These are phyloP conservation scores for Spiromastix sp. DNA, from an alignment of 2,329 filamentous ascomycete genomes.

Conservation along the genomic window DNA sequence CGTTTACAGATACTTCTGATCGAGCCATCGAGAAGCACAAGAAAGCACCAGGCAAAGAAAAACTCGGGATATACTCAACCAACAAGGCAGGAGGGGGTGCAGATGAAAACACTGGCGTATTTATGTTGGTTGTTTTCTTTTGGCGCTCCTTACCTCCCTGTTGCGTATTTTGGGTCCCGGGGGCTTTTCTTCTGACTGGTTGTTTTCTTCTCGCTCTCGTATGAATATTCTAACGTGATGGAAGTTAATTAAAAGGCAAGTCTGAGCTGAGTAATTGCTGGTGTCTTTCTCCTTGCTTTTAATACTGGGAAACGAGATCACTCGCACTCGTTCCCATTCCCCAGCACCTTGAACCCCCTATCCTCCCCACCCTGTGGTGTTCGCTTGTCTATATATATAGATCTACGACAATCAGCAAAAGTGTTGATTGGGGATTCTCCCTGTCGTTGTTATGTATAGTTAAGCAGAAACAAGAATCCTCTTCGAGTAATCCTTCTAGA, in stretches of 20 bases:
- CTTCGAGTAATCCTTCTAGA: too few species aligned
- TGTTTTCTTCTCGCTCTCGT: background rate
- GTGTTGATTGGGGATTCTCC: too few species aligned
- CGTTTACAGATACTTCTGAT: slow-evolving; percentile 36
- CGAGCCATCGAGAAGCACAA: slow-evolving; percentile 9
- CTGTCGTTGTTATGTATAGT: too few species aligned
- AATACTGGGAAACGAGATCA: too few species aligned
- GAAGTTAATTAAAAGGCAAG: slow-evolving; percentile 23
- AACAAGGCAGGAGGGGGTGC: background rate
- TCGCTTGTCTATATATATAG: too few species aligned
- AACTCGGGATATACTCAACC: slow-evolving; percentile 1
- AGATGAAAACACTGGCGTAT: too few species aligned
- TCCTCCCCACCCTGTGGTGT: too few species aligned
- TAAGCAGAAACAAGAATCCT: too few species aligned
- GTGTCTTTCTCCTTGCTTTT: too few species aligned
- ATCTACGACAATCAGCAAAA: too few species aligned
- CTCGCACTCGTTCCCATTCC: too few species aligned
- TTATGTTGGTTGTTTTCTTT: background rate
- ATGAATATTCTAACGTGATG: slow-evolving; percentile 10
- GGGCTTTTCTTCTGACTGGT: slow-evolving; percentile 2
- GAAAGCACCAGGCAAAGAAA: slow-evolving; percentile 1
- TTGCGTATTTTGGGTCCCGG: background rate
- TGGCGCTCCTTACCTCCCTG: background rate
- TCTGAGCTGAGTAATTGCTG: slow-evolving; percentile 26
- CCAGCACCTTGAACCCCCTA: too few species aligned